Conservation (phyloP, 2,329 filamentous ascomycete genomes). For the Phialophora macrospora region DNA sequence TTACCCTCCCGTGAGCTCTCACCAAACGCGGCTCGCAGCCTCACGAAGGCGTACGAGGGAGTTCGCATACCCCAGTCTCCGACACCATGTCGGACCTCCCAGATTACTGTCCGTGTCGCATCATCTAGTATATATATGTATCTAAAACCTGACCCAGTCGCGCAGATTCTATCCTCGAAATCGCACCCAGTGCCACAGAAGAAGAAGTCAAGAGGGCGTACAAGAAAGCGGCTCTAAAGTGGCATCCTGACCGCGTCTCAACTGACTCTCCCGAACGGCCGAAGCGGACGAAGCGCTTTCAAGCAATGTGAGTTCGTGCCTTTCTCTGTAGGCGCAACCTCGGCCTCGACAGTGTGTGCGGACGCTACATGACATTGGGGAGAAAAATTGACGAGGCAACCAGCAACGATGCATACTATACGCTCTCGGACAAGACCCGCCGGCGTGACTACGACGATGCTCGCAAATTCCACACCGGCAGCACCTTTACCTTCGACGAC, state of each 20-base stretch:
- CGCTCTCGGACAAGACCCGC: slow-evolving; percentile 76
- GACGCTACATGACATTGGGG: background rate
- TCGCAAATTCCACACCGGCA: slow-evolving; percentile 61
- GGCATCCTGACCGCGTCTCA: slow-evolving; percentile 89
- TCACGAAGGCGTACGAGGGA: background rate
- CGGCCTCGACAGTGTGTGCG: background rate
- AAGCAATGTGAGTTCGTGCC: slow-evolving; percentile 62
- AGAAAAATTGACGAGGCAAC: background rate
- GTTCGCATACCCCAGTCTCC: background rate
- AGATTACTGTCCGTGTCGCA: slow-evolving; percentile 37
- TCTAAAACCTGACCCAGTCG: background rate
- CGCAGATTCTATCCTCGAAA: slow-evolving; percentile 62
- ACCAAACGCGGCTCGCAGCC: background rate
- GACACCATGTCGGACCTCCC: slow-evolving; percentile 35
- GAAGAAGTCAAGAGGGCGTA: slow-evolving; percentile 92
- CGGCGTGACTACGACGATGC: slow-evolving; percentile 84
- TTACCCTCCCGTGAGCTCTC: background rate
- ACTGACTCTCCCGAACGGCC: slow-evolving; percentile 80
- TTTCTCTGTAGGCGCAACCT: background rate
- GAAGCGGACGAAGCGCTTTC: slow-evolving; percentile 82
- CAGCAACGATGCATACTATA: slow-evolving; percentile 85
- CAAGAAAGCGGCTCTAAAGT: slow-evolving; percentile 89
- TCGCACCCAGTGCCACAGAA: slow-evolving; percentile 73
- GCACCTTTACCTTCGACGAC: slow-evolving; percentile 55
- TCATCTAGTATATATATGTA: background rate